Evolutionary conservation across 768 basidiomycete species (phyloP), one percentile per base, ranked within the genome.

Genomic region (Lactarius hengduanensis): DNA sequence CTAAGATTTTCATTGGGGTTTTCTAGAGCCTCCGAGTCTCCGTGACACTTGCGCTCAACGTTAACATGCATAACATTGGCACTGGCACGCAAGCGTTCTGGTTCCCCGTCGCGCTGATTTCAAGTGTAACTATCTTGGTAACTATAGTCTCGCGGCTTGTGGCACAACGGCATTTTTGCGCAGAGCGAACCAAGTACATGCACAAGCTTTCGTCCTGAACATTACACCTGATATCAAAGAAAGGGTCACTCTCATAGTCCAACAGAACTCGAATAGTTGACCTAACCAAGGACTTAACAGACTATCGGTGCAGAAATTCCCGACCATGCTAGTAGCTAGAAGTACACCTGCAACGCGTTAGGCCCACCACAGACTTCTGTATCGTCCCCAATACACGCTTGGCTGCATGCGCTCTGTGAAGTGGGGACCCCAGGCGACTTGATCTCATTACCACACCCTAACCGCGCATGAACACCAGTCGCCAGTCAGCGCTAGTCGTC

Each of bases 361-460:
- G 61, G 61, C 28, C 61, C 61, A 13, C 61, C 61, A 9, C 61
- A 62, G 32, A 47, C 32, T 36, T 54, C 61, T 16, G 30, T 47
- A n/a, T 22, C 36, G 47, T 62, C 20, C 28, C 61, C 61, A 5
- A 36, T 16, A 50, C 61, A 62, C 4, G 32, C 61, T 34, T 47
- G 40, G 18, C 53, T 34, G 38, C 61, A 62, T 18, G 47, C 13
- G 4, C 30, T n/a, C 47, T 62, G 43, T 22, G 61, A 22, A 20
- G 53, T 62, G 18, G n/a, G 32, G 5, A 13, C 32, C 1, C 61
- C 61, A 5, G 61, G 61, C 0, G 55, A 30, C 4, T 28, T 30
- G 30, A 62, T 36, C 61, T 54, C 15, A 20, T 30, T 54, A 22
- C 61, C 61, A 13, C 47, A 62, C 61, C 61, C 61, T 62, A 10